Percentiles rank a stretch among this genome's conserved stretches.
Evolutionary conservation across 768 basidiomycete genomes (phyloP).

Genomic region (Floccularia luteovirens): DNA sequence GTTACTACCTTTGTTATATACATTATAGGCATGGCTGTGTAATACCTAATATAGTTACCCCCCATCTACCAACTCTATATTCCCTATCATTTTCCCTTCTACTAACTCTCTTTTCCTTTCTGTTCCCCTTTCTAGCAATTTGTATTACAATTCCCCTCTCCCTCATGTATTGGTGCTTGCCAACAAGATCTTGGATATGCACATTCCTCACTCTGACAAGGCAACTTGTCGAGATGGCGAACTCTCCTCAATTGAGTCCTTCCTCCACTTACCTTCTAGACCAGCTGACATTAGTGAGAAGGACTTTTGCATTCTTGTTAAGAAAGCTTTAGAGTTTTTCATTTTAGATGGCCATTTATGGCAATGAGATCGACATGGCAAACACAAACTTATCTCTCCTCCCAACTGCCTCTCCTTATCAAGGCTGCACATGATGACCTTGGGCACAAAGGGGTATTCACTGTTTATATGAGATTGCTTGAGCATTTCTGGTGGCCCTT

Average conservation of each 20-base stretch:
- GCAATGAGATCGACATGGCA: constrained; percentile 9
- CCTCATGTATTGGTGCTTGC: constrained; percentile 5
- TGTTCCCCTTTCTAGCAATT: no score
- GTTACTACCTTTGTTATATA: no score
- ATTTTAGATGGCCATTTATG: constrained; percentile 10
- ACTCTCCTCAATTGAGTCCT: constrained; percentile 6
- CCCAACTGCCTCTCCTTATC: constrained; percentile 11
- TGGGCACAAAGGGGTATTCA: constrained; percentile 18
- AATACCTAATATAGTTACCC: no score
- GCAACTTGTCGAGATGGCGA: constrained; percentile 5
- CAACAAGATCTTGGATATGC: background rate
- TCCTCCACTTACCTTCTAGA: constrained; percentile 3
- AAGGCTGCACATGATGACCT: constrained; percentile 14
- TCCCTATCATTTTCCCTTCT: no score
- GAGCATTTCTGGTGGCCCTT: background rate
- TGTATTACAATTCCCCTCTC: no score
- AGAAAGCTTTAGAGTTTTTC: constrained; percentile 12
- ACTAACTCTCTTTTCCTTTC: no score
- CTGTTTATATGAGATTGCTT: constrained; percentile 10
- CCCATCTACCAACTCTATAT: no score
- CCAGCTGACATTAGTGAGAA: background rate
- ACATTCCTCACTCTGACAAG: constrained; percentile 5
- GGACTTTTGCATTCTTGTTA: constrained; percentile 3
- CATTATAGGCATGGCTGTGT: no score
- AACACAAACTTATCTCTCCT: constrained; percentile 10